Evolutionary conservation across 768 basidiomycete genomes (phyloP).

Genomic region (Rhizopogon roseolus): DNA sequence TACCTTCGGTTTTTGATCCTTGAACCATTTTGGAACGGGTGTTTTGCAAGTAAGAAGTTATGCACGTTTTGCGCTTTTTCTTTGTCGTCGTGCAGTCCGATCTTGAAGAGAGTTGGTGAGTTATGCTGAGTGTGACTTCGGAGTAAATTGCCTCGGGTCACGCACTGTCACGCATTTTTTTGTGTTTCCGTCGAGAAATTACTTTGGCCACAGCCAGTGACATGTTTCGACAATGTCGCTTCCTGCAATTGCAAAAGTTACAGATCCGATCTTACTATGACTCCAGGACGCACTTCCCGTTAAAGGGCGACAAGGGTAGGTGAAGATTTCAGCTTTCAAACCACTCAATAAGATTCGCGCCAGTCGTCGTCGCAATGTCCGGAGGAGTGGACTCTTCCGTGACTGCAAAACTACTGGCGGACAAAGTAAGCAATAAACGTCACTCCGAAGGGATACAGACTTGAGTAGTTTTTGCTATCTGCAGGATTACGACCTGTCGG

Average conservation of each 20-base stretch:
- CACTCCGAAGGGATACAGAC: not conserved
- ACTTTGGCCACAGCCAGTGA: too few relatives aligned
- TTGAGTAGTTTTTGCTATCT: not conserved
- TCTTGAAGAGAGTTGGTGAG: not conserved
- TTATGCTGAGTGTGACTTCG: not conserved
- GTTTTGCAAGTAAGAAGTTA: not conserved
- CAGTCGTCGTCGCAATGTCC: constrained; percentile 91
- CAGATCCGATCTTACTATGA: constrained; percentile 13
- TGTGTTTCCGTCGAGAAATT: not conserved
- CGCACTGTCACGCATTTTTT: not conserved
- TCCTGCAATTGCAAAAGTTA: not conserved
- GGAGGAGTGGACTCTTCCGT: constrained; percentile 96
- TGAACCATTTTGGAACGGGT: constrained; percentile 30
- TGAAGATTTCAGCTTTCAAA: not conserved
- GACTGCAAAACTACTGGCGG: constrained; percentile 68
- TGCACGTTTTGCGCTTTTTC: not conserved
- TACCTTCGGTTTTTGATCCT: constrained; percentile 36
- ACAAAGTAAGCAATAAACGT: constrained; percentile 41
- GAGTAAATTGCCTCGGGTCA: not conserved
- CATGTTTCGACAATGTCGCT: constrained; percentile 10
- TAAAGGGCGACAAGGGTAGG: constrained; percentile 24
- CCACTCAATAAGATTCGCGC: not conserved
- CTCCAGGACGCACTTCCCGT: constrained; percentile 8
- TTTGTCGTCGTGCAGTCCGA: not conserved
- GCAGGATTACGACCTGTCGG: constrained; percentile 78